A percentile compares a stretch with the other conserved stretches of the same genome.
phyloP scores from a whole-genome alignment of 192 early-diverging fungal species.

The Tieghemiomyces parasiticus region DNA sequence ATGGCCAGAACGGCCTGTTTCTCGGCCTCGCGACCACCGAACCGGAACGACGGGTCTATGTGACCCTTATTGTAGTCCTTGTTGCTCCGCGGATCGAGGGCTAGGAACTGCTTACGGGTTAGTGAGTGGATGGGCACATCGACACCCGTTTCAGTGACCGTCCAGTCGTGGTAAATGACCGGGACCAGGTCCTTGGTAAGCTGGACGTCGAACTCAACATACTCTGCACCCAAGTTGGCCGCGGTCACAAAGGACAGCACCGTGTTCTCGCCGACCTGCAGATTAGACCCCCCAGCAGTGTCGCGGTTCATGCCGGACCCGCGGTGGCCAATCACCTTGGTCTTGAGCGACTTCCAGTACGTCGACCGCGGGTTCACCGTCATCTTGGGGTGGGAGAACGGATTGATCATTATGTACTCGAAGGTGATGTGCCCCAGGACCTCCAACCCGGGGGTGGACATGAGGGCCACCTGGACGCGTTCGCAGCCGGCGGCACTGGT shows the following conservation, averaged over 20 bases:
- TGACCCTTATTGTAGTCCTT: conserved; percentile 23
- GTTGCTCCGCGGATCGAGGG: conserved; percentile 30
- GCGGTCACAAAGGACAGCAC: conserved; percentile 73
- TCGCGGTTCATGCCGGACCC: conserved; percentile 70
- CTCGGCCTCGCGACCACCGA: conserved; percentile 12
- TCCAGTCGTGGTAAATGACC: conserved; percentile 92
- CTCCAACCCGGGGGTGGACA: conserved; percentile 17
- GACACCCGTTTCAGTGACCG: conserved; percentile 50
- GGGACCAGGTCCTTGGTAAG: conserved; percentile 74
- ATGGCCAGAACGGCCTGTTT: conserved; percentile 13
- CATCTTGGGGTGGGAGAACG: conserved; percentile 43
- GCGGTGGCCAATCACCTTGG: conserved; percentile 77
- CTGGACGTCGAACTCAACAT: conserved; percentile 93
- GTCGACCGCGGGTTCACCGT: conserved; percentile 33
- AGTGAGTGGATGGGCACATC: conserved; percentile 52
- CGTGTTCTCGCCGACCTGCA: conserved; percentile 89
- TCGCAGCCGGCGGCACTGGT: conserved; percentile 6
- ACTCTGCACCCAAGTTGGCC: conserved; percentile 64
- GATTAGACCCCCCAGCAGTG: conserved; percentile 24
- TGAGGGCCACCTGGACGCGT: neutral
- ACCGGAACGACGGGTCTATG: neutral
- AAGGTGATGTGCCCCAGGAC: conserved; percentile 38
- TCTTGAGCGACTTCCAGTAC: conserved; percentile 41
- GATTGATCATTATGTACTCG: conserved; percentile 45
- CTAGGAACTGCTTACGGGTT: conserved; percentile 52